Evolutionary conservation across 2,329 filamentous ascomycete species (phyloP).

Genomic region (Colletotrichum shisoi): DNA sequence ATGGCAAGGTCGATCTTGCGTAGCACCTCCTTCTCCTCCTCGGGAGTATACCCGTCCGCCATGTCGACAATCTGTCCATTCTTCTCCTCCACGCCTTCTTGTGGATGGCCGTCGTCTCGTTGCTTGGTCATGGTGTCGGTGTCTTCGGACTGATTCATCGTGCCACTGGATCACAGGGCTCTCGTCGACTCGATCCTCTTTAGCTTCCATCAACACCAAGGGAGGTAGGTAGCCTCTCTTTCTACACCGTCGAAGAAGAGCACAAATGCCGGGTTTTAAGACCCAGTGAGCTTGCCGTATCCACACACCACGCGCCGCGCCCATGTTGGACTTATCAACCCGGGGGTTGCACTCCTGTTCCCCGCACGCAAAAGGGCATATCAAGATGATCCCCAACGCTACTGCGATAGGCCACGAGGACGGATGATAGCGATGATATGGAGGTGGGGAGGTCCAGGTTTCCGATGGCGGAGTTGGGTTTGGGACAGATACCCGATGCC

Average conservation of each 20-base stretch:
- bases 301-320: conserved; percentile 23
- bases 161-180: neutral
- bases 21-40: conserved; percentile 47
- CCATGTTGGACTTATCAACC: conserved; percentile 12
- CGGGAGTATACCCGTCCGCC: conserved; percentile 42
- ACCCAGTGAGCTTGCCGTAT: neutral
- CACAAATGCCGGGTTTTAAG: conserved; percentile 10
- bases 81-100: conserved; percentile 34
- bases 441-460: conserved; percentile 27
- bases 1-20: conserved; percentile 48
- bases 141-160: conserved; percentile 7
- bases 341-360: conserved; percentile 23
- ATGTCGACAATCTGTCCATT: conserved; percentile 38
- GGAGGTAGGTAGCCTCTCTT: neutral
- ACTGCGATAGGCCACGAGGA: conserved; percentile 18
- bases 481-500: conserved; percentile 28
- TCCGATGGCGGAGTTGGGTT: conserved; percentile 17
- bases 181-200: neutral
- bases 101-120: neutral
- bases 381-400: conserved; percentile 21
- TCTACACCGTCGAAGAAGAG: neutral
- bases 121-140: conserved; percentile 1
- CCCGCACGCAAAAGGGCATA: conserved; percentile 26
- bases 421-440: conserved; percentile 29
- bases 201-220: too few species aligned